These are phyloP conservation scores for Nakazawaea peltata DNA, from an alignment of 805 yeast genomes.

Conservation along the genomic window DNA sequence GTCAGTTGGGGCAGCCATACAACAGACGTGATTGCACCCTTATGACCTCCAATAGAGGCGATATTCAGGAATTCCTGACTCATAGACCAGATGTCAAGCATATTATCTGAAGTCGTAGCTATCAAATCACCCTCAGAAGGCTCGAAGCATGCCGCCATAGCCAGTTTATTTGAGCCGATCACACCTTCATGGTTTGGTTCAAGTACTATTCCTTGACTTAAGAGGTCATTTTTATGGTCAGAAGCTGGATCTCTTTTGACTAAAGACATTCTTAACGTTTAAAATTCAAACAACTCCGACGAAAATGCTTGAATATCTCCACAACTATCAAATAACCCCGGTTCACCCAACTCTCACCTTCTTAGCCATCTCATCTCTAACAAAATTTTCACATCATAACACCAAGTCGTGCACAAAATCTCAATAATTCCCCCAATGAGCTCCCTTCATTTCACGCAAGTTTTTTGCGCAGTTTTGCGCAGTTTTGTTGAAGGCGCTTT, in stretches of 20 bases:
- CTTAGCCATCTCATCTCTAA: no score
- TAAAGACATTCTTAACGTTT: slow-evolving; percentile 28
- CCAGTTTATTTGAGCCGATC: no score
- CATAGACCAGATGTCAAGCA: slow-evolving; percentile 26
- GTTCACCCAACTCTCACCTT: no score
- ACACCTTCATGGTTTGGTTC: slow-evolving; percentile 45
- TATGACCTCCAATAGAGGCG: slow-evolving; percentile 47
- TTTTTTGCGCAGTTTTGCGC: no score
- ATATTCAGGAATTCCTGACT: slow-evolving; percentile 23
- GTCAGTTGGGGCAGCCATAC: slow-evolving; percentile 43
- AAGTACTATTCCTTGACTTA: slow-evolving; percentile 25
- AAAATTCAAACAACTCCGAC: no score
- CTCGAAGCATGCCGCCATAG: slow-evolving; percentile 41
- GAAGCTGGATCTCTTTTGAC: slow-evolving; percentile 25
- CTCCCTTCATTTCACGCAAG: no score
- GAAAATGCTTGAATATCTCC: no score
- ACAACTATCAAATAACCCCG: no score
- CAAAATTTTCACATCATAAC: no score
- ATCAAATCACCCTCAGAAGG: slow-evolving; percentile 33
- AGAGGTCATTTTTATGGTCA: not conserved
- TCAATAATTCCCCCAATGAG: no score
- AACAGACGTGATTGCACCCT: slow-evolving; percentile 55
- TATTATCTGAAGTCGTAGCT: slow-evolving; percentile 54
- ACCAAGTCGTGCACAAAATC: no score
- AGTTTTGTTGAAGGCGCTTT: no score